These are phyloP conservation scores for Calonectria pseudoturangicola DNA, from an alignment of 2,329 filamentous ascomycete species.

Conservation along the genomic window DNA sequence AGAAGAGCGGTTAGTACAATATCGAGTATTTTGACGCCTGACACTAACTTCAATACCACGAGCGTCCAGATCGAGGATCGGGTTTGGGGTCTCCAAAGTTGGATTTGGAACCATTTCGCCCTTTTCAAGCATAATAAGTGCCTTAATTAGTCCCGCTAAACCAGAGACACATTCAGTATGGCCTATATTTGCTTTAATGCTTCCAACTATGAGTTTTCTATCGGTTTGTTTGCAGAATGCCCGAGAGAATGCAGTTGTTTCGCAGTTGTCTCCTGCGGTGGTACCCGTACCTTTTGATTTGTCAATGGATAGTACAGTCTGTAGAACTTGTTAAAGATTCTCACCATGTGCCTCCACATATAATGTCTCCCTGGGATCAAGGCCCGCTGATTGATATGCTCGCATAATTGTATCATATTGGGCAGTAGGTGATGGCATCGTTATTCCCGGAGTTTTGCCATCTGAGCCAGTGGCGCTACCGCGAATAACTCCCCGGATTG, in stretches of 20 bases:
- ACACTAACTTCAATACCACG: neutral
- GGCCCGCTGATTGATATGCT: neutral
- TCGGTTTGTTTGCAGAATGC: neutral
- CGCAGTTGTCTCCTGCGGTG: constrained; percentile 8
- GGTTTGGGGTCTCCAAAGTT: constrained; percentile 1
- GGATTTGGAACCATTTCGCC: constrained; percentile 2
- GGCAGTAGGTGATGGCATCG: neutral
- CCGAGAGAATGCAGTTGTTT: neutral
- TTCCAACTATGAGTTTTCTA: neutral
- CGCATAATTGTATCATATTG: neutral
- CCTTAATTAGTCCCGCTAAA: constrained; percentile 4
- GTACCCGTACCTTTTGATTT: neutral
- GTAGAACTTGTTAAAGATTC: neutral
- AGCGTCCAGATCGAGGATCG: neutral
- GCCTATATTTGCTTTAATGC: constrained; percentile 4
- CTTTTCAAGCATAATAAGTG: constrained; percentile 3
- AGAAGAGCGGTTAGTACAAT: neutral
- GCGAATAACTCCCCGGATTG: constrained; percentile 11
- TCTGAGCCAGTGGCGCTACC: neutral
- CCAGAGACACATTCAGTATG: constrained; percentile 9
- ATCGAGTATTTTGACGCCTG: no score
- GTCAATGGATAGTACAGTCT: neutral
- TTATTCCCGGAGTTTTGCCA: constrained; percentile 6
- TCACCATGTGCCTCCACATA: constrained; percentile 15
- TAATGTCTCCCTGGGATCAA: neutral